phyloP scores from a whole-genome alignment of 2,329 filamentous ascomycete genomes.

The Pseudopyrenochaeta lycopersici region DNA sequence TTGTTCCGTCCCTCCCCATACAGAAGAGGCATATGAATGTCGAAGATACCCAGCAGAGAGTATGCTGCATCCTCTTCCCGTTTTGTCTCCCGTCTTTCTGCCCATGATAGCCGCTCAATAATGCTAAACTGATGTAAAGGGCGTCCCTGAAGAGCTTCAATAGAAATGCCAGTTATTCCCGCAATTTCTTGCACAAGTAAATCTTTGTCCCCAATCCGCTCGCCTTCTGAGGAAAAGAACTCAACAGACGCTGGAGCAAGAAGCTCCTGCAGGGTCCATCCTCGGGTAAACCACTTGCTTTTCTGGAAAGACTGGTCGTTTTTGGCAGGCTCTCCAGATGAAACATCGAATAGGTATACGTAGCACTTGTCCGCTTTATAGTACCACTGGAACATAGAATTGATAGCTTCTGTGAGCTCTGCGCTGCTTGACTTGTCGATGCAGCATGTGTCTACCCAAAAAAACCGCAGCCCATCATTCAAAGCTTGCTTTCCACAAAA shows the following conservation, averaged over 20 bases:
- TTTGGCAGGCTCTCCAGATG: not conserved
- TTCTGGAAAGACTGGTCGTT: not conserved
- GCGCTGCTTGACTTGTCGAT: conserved; percentile 21
- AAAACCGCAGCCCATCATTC: conserved; percentile 14
- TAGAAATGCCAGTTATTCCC: conserved; percentile 10
- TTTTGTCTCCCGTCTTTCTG: conserved; percentile 23
- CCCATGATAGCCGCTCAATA: conserved; percentile 27
- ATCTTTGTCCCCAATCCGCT: conserved; percentile 7
- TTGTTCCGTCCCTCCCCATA: conserved; percentile 37
- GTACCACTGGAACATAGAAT: conserved; percentile 28
- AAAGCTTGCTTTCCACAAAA: conserved; percentile 21
- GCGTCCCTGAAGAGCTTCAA: not conserved
- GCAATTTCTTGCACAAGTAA: conserved; percentile 5
- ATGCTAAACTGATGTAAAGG: conserved; percentile 13
- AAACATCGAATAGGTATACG: conserved; percentile 15
- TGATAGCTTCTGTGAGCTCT: conserved; percentile 21
- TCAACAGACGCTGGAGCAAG: conserved; percentile 10
- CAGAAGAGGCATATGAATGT: conserved; percentile 32
- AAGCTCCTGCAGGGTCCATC: conserved; percentile 28
- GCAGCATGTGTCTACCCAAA: conserved; percentile 28
- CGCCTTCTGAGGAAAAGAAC: conserved; percentile 6
- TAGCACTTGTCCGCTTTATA: conserved; percentile 17
- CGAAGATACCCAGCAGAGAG: conserved; percentile 23
- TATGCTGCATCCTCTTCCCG: conserved; percentile 24
- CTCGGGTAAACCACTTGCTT: conserved; percentile 26